These are phyloP conservation scores for Yamadazyma philogaea DNA, from an alignment of 805 yeast genomes.

Conservation along the genomic window DNA sequence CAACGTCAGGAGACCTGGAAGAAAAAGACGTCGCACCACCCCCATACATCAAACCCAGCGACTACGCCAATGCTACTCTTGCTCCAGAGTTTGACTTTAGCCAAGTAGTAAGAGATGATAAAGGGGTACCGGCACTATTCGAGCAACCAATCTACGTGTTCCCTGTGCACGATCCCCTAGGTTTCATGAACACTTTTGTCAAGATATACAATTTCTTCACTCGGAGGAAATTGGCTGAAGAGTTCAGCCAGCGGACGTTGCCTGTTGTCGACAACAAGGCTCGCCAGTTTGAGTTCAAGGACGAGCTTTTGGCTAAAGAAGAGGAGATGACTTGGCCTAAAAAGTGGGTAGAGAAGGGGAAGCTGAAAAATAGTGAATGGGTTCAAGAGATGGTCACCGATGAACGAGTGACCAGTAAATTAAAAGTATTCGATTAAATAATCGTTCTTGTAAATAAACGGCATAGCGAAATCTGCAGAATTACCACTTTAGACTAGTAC, in stretches of 20 bases:
- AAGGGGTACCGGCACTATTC: conserved; percentile 55
- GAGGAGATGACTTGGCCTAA: conserved; percentile 89
- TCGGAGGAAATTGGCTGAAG: conserved; percentile 66
- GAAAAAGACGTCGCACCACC: conserved; percentile 36
- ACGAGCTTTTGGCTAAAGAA: conserved; percentile 41
- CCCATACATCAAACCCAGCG: conserved; percentile 54
- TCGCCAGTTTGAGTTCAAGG: conserved; percentile 52
- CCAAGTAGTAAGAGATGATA: conserved; percentile 24
- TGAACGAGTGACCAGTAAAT: conserved; percentile 53
- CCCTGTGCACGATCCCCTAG: conserved; percentile 74
- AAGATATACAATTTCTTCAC: conserved; percentile 78
- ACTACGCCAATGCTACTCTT: conserved; percentile 51
- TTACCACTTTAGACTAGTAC: too few species aligned
- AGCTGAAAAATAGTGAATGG: conserved; percentile 82
- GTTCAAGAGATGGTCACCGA: conserved; percentile 70
- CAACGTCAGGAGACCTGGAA: conserved; percentile 17
- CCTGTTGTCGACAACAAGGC: conserved; percentile 50
- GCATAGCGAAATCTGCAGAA: too few species aligned
- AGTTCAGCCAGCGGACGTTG: conserved; percentile 53
- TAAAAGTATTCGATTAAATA: conserved; percentile 21
- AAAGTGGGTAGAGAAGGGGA: conserved; percentile 78
- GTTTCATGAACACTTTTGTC: conserved; percentile 72
- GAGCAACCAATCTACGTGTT: conserved; percentile 77
- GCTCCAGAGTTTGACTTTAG: conserved; percentile 59
- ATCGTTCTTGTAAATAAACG: conserved; percentile 2